phyloP scores from a whole-genome alignment of 2,329 filamentous ascomycete genomes.

The Aspergillus sp. region DNA sequence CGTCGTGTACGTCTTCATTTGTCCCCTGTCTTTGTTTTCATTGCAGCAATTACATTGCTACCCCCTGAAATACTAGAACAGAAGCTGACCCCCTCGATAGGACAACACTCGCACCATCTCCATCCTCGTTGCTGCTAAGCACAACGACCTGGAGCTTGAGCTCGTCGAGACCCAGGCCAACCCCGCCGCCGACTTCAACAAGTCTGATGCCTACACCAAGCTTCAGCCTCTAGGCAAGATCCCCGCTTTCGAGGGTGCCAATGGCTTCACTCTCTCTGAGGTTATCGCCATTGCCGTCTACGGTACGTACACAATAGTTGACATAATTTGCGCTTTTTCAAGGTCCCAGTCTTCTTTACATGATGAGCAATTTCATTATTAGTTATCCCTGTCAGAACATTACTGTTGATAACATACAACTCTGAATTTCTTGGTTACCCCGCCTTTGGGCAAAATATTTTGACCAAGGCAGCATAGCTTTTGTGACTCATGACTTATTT shows the following conservation, averaged over 20 bases:
- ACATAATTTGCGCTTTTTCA: conserved; percentile 6
- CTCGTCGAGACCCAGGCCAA: conserved; percentile 62
- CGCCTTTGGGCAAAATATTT: conserved; percentile 25
- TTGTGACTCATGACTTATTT: conserved; percentile 14
- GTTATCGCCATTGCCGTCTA: conserved; percentile 95
- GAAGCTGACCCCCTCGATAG: conserved; percentile 49
- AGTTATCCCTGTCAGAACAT: conserved; percentile 99
- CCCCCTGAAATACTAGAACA: conserved; percentile 22
- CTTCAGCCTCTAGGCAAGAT: conserved; percentile 86
- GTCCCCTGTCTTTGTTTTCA: conserved; percentile 5
- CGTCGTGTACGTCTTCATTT: conserved; percentile 62
- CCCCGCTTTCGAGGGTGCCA: conserved; percentile 86
- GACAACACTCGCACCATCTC: conserved; percentile 85
- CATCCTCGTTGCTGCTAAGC: conserved; percentile 93
- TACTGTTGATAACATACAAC: conserved; percentile 73
- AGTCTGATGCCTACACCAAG: conserved; percentile 76
- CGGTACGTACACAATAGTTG: conserved; percentile 64
- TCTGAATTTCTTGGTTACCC: conserved; percentile 72
- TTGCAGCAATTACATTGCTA: conserved; percentile 11
- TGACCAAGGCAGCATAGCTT: conserved; percentile 8
- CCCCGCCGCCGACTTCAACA: conserved; percentile 59
- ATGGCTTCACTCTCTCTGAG: conserved; percentile 89
- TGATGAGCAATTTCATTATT: conserved; percentile 77
- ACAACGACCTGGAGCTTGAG: conserved; percentile 92
- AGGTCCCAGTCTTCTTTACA: conserved; percentile 26